A percentile compares a stretch with the other conserved stretches of the same genome.
phyloP scores from a whole-genome alignment of 805 yeast genomes.

The Metschnikowia peoriensis region DNA sequence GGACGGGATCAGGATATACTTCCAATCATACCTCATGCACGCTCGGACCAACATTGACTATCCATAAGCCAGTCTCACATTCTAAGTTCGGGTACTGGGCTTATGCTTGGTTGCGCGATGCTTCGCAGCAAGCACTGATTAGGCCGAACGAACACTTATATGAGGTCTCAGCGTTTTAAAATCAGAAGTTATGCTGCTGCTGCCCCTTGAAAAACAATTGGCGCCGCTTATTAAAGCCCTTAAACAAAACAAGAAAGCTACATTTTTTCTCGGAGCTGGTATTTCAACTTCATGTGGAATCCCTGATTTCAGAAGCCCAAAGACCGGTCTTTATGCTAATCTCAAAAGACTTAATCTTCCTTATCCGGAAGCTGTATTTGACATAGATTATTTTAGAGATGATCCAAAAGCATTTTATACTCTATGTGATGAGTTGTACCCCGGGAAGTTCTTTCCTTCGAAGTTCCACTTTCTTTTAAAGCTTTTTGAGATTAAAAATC shows the following conservation, averaged over 20 bases:
- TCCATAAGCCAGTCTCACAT: too few relatives aligned
- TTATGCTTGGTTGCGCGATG: background rate
- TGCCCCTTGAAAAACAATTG: constrained; percentile 17
- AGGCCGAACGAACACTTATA: background rate
- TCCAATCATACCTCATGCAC: too few relatives aligned
- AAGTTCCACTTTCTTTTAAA: constrained; percentile 73
- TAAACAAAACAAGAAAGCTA: constrained; percentile 37
- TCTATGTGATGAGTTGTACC: constrained; percentile 80
- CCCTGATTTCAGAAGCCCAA: constrained; percentile 92
- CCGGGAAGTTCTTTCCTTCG: constrained; percentile 85
- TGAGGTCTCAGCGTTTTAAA: background rate
- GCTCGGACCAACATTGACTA: too few relatives aligned
- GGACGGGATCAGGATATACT: too few relatives aligned
- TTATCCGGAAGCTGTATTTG: constrained; percentile 94
- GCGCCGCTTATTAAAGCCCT: constrained; percentile 33
- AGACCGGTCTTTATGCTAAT: constrained; percentile 85
- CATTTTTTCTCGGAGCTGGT: constrained; percentile 89
- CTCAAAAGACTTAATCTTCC: constrained; percentile 73
- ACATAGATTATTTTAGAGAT: constrained; percentile 72
- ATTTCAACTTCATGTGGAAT: constrained; percentile 91
- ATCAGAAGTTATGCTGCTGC: background rate
- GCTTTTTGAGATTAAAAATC: constrained; percentile 61
- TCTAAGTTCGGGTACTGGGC: too few relatives aligned
- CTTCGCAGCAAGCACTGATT: background rate
- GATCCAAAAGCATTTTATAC: constrained; percentile 84